Evolutionary conservation across 176 grass and related monocot genomes (phyloP), one percentile per base, ranked within the genome.

Genomic region (Areca catechu): DNA sequence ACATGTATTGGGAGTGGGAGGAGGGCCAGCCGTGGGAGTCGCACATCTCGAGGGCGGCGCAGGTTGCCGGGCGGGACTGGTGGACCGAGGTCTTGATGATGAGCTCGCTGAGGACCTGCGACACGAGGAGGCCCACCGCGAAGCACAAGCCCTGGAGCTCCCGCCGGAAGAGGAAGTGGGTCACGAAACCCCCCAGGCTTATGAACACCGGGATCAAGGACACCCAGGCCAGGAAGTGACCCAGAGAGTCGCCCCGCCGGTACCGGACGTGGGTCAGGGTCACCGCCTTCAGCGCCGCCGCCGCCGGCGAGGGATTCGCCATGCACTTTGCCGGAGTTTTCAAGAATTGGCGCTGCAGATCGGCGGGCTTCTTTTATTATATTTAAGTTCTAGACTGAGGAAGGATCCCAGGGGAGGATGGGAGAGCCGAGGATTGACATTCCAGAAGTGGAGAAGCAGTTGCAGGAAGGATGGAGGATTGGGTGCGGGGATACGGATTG

Each of bases 11-110:
- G 37, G 93, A 79, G 74, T 98, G 93, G 55, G 84, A 88, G 23
- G 93, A 98, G 4, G 93, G 93, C 93, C 87, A 98, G 0, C 93
- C 93, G 58, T 88, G 87, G 66, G 93, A 98, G 55, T 92, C 93
- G 62, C 93, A 98, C 5, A 75, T 76, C 78, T 98, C 87, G 22
- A 98, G 81, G 37, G 80, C 59, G 57, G 68, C 81, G 71, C 93
- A 98, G 17, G 80, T 92, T 0, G 73, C 75, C 15, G 93, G 93
- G 5, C 93, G 80, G 14, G 84, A 92, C 71, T 98, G 93, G 72
- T 80, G 83, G 43, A 98, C 84, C 51, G 84, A 88, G 53, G 66
- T 80, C 65, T 98, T 98, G 76, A 92, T 98, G 76, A 92, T 84
- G 55, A 98, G 84, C 78, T 73, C 87, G 67, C 88, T 98, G 70